A percentile compares a stretch with the other conserved stretches of the same genome.
These are phyloP conservation scores for Trichoderma endophyticum DNA, from an alignment of 2,329 filamentous ascomycete genomes.

Conservation along the genomic window DNA sequence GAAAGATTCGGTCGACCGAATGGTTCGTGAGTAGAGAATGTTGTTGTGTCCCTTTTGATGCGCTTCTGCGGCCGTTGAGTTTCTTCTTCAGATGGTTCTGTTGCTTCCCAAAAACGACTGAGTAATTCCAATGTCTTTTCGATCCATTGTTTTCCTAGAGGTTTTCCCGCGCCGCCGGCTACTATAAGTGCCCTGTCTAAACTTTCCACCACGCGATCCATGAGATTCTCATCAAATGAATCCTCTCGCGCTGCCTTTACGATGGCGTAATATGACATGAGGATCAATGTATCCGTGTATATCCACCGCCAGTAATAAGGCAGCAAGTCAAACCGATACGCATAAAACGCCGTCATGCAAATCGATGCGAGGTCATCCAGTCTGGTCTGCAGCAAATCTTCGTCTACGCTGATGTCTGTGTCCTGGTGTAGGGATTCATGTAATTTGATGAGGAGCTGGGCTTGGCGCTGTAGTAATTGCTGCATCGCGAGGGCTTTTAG, in stretches of 20 bases:
- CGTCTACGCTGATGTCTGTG: conserved; percentile 4
- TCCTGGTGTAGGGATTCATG: conserved; percentile 21
- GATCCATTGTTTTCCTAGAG: conserved; percentile 50
- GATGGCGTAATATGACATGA: conserved; percentile 50
- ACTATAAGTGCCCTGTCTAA: conserved; percentile 78
- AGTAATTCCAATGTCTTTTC: conserved; percentile 49
- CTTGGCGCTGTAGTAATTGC: conserved; percentile 32
- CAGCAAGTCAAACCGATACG: conserved; percentile 64
- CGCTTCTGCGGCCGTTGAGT: conserved; percentile 26
- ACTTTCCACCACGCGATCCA: conserved; percentile 58
- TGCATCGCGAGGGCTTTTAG: conserved; percentile 24
- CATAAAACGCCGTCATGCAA: conserved; percentile 65
- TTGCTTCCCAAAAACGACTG: conserved; percentile 27
- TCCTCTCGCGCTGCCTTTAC: conserved; percentile 20
- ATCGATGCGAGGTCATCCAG: conserved; percentile 57
- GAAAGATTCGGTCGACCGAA: conserved; percentile 29
- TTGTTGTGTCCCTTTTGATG: background rate
- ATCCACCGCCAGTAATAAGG: conserved; percentile 66
- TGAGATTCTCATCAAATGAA: conserved; percentile 21
- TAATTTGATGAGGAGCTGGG: conserved; percentile 24
- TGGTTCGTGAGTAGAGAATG: conserved; percentile 31
- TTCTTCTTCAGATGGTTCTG: background rate
- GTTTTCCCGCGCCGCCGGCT: conserved; percentile 57
- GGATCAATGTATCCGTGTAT: conserved; percentile 67
- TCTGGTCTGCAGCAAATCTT: conserved; percentile 37